Evolutionary conservation across 495 filamentous ascomycete species (phyloP).

Genomic region (Sphaerosporella brunnea): DNA sequence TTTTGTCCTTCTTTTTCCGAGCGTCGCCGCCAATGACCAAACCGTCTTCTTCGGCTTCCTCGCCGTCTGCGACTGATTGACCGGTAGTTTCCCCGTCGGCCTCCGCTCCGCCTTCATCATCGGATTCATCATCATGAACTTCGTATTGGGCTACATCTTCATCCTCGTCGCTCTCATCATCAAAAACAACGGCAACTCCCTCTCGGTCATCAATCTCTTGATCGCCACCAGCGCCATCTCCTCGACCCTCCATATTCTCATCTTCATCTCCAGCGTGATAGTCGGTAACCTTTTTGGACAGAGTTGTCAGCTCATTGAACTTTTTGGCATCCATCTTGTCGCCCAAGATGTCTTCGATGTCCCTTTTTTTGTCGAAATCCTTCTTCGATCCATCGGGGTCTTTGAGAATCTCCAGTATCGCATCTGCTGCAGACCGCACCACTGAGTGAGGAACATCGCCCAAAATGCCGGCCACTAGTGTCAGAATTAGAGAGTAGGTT

Average conservation of each 20-base stretch:
- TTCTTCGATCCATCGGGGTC: slow-evolving; percentile 68
- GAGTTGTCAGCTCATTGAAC: slow-evolving; percentile 90
- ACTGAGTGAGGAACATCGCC: slow-evolving; percentile 87
- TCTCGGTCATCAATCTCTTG: slow-evolving; percentile 77
- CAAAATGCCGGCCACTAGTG: slow-evolving; percentile 69
- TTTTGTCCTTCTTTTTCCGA: slow-evolving; percentile 27
- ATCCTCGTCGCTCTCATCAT: slow-evolving; percentile 80
- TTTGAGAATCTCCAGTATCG: slow-evolving; percentile 75
- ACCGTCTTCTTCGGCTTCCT: slow-evolving; percentile 39
- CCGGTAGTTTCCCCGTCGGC: slow-evolving; percentile 37
- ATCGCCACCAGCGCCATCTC: slow-evolving; percentile 40
- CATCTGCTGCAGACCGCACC: slow-evolving; percentile 89
- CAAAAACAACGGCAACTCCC: slow-evolving; percentile 93
- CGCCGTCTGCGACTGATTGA: slow-evolving; percentile 27
- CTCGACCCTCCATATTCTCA: slow-evolving; percentile 55
- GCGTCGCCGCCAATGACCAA: slow-evolving; percentile 60
- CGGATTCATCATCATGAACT: slow-evolving; percentile 38
- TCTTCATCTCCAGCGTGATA: slow-evolving; percentile 96
- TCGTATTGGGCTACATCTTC: slow-evolving; percentile 68
- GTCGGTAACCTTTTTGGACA: slow-evolving; percentile 98
- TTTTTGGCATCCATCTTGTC: slow-evolving; percentile 66
- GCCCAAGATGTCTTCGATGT: slow-evolving; percentile 83
- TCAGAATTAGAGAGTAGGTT: slow-evolving; percentile 89
- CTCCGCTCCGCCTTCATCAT: slow-evolving; percentile 35
- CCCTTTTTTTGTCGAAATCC: slow-evolving; percentile 96